Evolutionary conservation across 164 flowering plant species (phyloP).

Genomic region (Santalum album): DNA sequence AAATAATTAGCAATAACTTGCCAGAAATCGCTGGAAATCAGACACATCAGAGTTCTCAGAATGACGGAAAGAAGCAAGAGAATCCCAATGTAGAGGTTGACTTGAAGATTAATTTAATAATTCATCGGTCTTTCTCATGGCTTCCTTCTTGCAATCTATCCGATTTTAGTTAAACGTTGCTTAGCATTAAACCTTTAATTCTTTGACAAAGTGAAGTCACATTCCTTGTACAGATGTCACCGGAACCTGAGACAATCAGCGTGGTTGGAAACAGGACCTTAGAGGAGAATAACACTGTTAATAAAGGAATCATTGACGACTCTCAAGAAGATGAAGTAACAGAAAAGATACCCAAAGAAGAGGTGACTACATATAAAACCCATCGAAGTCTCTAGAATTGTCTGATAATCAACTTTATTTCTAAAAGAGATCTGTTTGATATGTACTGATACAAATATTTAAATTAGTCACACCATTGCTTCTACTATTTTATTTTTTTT

Average conservation of each 20-base stretch:
- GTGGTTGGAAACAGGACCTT: background rate
- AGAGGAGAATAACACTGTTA: background rate
- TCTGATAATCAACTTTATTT: background rate
- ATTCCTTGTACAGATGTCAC: too few species aligned
- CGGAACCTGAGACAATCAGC: too few species aligned
- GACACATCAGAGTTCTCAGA: background rate
- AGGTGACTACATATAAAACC: background rate
- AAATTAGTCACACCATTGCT: too few species aligned
- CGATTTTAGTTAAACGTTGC: too few species aligned
- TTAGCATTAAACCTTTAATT: too few species aligned
- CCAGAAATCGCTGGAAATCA: too few species aligned
- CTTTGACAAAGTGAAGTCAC: too few species aligned
- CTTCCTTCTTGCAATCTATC: too few species aligned
- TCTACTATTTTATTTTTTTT: too few species aligned
- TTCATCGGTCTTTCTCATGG: too few species aligned
- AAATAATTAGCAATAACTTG: too few species aligned
- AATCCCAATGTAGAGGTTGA: background rate
- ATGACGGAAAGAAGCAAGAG: background rate
- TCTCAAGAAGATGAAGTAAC: background rate
- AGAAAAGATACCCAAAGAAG: background rate
- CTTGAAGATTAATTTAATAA: too few species aligned
- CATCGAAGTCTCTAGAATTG: background rate
- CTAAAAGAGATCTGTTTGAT: background rate
- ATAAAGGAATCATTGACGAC: background rate
- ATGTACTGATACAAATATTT: background rate